A percentile compares a stretch with the other conserved stretches of the same genome.
These are phyloP conservation scores for Petunia axillaris DNA, from an alignment of 257 asterid species.

Conservation along the genomic window DNA sequence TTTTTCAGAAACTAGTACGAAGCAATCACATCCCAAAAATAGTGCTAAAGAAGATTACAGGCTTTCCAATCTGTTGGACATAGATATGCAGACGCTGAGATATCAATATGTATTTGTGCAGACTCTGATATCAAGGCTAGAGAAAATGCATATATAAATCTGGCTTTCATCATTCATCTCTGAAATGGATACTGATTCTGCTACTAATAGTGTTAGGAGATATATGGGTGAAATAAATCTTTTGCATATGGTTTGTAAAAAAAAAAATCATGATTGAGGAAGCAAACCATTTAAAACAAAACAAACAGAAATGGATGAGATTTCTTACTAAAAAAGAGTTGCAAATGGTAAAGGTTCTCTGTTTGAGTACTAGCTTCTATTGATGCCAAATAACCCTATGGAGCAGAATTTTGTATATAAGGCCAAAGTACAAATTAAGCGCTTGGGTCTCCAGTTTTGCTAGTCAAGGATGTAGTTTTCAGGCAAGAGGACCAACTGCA, in stretches of 20 bases:
- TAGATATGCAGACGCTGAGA: conserved; percentile 68
- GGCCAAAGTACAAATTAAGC: background rate
- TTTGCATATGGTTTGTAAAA: conserved; percentile 42
- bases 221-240: conserved; percentile 36
- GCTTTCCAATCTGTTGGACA: conserved; percentile 58
- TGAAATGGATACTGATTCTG: conserved; percentile 2
- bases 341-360: background rate
- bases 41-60: conserved; percentile 48
- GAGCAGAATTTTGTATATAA: conserved; percentile 24
- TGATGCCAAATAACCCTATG: background rate
- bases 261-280: conserved; percentile 38
- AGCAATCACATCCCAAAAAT: too few species aligned
- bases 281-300: conserved; percentile 20
- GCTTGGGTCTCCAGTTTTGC: conserved; percentile 12
- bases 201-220: conserved; percentile 9
- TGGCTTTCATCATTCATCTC: background rate
- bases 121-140: conserved; percentile 33
- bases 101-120: conserved; percentile 69
- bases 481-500: background rate
- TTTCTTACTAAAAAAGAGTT: conserved; percentile 34
- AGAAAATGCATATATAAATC: conserved; percentile 10
- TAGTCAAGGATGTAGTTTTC: conserved; percentile 15
- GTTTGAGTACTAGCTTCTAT: conserved; percentile 20
- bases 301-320: conserved; percentile 39
- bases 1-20: too few species aligned